Conservation (phyloP, 2,329 filamentous ascomycete genomes). For the Apiospora sp. region DNA sequence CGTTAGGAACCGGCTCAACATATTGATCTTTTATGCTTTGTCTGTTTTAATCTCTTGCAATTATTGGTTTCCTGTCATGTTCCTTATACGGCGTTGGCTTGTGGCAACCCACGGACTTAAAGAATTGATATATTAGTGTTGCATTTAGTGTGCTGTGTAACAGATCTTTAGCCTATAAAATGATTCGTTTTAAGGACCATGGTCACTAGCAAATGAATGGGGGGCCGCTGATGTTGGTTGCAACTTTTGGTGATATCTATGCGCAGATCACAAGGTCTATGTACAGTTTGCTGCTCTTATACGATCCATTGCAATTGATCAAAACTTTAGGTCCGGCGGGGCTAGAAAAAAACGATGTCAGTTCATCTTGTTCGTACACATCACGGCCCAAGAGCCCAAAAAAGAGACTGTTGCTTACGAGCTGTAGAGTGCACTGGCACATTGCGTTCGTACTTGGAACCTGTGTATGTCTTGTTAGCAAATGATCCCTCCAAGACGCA, state of each 20-base stretch:
- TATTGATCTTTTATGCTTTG: not conserved
- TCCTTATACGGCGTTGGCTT: not conserved
- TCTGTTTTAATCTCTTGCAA: no score
- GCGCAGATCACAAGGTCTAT: conserved; percentile 41
- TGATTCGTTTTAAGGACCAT: not conserved
- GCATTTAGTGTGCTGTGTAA: not conserved
- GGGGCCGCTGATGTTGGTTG: not conserved
- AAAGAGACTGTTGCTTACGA: conserved; percentile 65
- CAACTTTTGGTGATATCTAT: conserved; percentile 30
- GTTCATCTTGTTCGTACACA: not conserved
- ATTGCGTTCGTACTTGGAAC: conserved; percentile 97
- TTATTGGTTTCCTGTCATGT: not conserved
- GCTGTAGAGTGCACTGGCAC: conserved; percentile 80
- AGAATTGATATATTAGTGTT: not conserved
- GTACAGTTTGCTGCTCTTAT: conserved; percentile 41
- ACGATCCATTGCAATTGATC: conserved; percentile 31
- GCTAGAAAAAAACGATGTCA: conserved; percentile 46
- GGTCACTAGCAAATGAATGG: not conserved
- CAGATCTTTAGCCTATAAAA: no score
- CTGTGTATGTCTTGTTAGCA: conserved; percentile 51
- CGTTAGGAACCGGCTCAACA: no score
- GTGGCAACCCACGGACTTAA: not conserved
- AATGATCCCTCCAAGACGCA: not conserved
- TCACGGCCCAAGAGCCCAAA: not conserved
- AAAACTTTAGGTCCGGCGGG: conserved; percentile 60